Base-by-base conservation (phyloP, 2,329 filamentous ascomycete species). In the Botrytis galanthina region DNA sequence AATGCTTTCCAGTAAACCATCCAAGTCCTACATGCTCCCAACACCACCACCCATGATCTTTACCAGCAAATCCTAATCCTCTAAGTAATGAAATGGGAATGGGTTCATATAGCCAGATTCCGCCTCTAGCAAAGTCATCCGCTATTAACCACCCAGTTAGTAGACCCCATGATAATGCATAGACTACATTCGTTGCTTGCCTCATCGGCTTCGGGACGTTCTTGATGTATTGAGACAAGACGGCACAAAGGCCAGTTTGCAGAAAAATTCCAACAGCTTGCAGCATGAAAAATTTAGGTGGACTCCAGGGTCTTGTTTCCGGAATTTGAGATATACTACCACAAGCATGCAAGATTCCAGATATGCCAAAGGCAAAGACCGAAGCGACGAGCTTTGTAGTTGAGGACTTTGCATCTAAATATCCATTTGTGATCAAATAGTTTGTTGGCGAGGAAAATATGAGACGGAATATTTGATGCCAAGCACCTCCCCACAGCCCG, bases 381-480 rank as follows among this genome's bases (percentile, higher is more conserved):
- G 82, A 73, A 2, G 83, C 82, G 4, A 83, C 71, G 42, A 83
- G 63, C 71, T 84, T 78, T 3, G 81, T 79, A 71, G 77, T 20
- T 73, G 74, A n/a, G 44, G 81, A 77, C 70, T 82, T 77, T 77
- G 80, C 76, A 75, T 75, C 77, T 74, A 89, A 67, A 77, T 84
- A 80, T 29, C 85, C 37, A 77, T 81, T 37, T 75, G 81, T 76
- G 14, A 82, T 80, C 73, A 91, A 78, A 78, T 84, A 88, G 2
- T 81, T 82, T 0, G 86, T 83, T 0, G 91, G 91, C 6, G 89
- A 87, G 57, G 88, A 83, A 79, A 95, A 94, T 3, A 88, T 89
- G 72, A 90, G 87, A 0, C 94, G 91, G 83, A 97, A 97, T 4
- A 91, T 91, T 82, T 98, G 95, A 81, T 98, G 95, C 95, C 95